Evolutionary conservation across 2,329 filamentous ascomycete genomes (phyloP), one percentile per base, ranked within the genome.

Genomic region (Scolecobasidium constrictum): DNA sequence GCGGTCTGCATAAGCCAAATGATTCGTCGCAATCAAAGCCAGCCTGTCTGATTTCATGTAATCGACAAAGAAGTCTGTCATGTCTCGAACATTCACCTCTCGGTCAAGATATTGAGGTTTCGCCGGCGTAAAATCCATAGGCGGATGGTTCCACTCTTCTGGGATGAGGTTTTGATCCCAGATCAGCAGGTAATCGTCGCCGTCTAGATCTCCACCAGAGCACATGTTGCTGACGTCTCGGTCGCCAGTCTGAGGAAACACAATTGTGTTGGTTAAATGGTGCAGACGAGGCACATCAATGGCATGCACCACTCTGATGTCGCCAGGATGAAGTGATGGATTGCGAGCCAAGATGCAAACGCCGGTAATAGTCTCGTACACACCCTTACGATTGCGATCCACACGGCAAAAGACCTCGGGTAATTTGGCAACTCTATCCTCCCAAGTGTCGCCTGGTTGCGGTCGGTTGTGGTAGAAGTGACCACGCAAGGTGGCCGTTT

Each of bases 21-120:
- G 92, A 0, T 86, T 76, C 49, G 77, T 74, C 0, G 92, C 92
- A 54, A 98, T 94, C 3, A 72, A 69, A 1, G 79, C 78, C 2
- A 98, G 72, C 11, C 75, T 75, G 54, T 96, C 85, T 50, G 93
- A 88, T 64, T 93, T 92, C 76, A 96, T 88, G 53, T 94, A 94
- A 3, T 76, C 76, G 21, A 94, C 83, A 53, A 95, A 96, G 62
- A 96, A 96, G 0, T 78, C 72, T 20, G 77, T 80, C 36, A 96
- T 75, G 47, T 94, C 83, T 4, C 77, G 66, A 1, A 84, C 73
- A 0, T 73, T 76, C 11, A 95, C 84, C 3, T 78, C 71, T 1
- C 73, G 66, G 4, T 74, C 61, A 5, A 81, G 66, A 16, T 71
- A 65, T 11, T 66, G 56, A 0, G 82, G 75, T 35, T 69, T 66